Percentiles rank a stretch among this genome's conserved stretches.
These are phyloP conservation scores for Chrysosporium queenslandicum DNA, from an alignment of 2,329 filamentous ascomycete genomes.

Conservation along the genomic window DNA sequence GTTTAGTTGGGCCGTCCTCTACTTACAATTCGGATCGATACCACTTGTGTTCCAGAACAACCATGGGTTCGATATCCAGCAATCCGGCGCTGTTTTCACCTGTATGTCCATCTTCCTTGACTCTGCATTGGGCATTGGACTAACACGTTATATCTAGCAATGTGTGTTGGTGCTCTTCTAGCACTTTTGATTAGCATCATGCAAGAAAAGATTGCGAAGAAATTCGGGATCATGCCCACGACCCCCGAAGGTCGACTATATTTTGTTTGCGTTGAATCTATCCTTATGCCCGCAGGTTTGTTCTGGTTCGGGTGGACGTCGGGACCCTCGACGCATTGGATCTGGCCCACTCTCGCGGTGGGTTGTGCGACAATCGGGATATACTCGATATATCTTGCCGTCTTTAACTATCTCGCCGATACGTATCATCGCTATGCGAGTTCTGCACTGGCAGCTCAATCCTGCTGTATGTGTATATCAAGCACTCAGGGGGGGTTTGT, in stretches of 20 bases:
- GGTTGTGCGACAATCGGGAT: conserved; percentile 74
- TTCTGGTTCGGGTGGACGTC: conserved; percentile 72
- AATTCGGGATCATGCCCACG: conserved; percentile 36
- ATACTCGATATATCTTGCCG: conserved; percentile 73
- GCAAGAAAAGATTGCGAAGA: conserved; percentile 57
- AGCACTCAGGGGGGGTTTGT: not conserved
- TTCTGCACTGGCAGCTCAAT: conserved; percentile 76
- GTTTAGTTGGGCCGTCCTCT: conserved; percentile 83
- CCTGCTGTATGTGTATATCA: conserved; percentile 52
- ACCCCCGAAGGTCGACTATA: conserved; percentile 71
- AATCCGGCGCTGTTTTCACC: conserved; percentile 62
- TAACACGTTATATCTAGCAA: conserved; percentile 36
- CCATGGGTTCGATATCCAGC: conserved; percentile 57
- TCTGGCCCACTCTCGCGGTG: conserved; percentile 59
- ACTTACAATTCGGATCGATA: conserved; percentile 71
- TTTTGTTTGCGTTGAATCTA: conserved; percentile 66
- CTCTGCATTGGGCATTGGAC: not conserved
- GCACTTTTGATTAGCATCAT: conserved; percentile 60
- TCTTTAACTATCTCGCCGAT: conserved; percentile 89
- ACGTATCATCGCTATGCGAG: conserved; percentile 76
- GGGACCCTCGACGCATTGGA: conserved; percentile 55
- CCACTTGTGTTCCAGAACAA: conserved; percentile 63
- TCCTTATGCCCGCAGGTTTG: conserved; percentile 66
- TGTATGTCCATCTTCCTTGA: conserved; percentile 22
- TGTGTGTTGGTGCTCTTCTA: conserved; percentile 56